phyloP scores from a whole-genome alignment of 345 rosid genomes.

The Rhizophora apiculata region DNA sequence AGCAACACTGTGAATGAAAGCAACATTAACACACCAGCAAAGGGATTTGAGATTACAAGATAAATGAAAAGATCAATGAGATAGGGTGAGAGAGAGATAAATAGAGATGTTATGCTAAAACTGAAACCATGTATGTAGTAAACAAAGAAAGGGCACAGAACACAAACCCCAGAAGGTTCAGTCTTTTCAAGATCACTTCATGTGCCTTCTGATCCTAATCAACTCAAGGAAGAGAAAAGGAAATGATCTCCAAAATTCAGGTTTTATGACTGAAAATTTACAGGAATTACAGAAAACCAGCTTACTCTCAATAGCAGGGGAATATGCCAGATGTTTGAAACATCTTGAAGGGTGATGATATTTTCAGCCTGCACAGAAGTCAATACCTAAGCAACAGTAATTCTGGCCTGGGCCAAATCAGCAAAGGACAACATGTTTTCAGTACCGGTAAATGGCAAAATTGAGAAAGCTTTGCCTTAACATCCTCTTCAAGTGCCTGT shows the following conservation, averaged over 20 bases:
- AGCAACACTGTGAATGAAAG: conserved; percentile 42
- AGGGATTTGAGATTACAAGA: neutral
- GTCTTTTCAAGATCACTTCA: conserved; percentile 70
- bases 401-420: neutral
- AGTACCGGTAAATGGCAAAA: conserved; percentile 91
- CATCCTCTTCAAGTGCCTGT: conserved; percentile 86
- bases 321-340: conserved; percentile 95
- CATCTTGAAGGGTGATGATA: conserved; percentile 77
- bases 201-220: conserved; percentile 93
- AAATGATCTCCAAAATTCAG: conserved; percentile 4
- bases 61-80: neutral
- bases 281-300: neutral
- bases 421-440: neutral
- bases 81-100: neutral
- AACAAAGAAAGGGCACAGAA: neutral
- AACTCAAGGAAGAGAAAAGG: conserved; percentile 2
- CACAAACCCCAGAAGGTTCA: conserved; percentile 70
- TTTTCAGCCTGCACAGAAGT: conserved; percentile 58
- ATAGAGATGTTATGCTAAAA: conserved; percentile 4
- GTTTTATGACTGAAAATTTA: neutral
- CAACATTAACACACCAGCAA: neutral
- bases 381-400: neutral
- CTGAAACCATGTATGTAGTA: no score
- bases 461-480: conserved; percentile 78
- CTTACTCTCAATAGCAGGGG: conserved; percentile 86